Conservation (phyloP, 768 basidiomycete species). For the Hydnomerulius pinastri region DNA sequence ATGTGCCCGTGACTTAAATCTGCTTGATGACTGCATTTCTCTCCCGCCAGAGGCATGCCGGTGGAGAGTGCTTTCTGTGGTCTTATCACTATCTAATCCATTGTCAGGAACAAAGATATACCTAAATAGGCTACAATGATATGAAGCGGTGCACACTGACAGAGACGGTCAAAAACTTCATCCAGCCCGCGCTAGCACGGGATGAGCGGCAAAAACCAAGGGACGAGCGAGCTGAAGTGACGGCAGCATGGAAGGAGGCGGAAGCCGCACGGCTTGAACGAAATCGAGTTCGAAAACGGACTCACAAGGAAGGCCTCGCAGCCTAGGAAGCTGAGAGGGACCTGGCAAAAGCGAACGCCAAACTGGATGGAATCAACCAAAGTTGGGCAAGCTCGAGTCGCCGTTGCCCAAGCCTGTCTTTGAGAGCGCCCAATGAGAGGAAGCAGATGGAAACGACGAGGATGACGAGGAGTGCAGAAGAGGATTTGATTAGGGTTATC, state of each 20-base stretch:
- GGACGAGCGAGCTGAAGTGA: constrained; percentile 2
- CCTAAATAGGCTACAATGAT: background rate
- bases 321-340: constrained; percentile 20
- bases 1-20: background rate
- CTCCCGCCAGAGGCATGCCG: background rate
- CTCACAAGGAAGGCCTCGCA: constrained; percentile 8
- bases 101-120: background rate
- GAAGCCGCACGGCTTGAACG: constrained; percentile 11
- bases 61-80: background rate
- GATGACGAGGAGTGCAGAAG: too few species aligned
- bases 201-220: background rate
- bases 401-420: constrained; percentile 6
- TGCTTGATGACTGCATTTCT: background rate
- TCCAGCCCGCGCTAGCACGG: too few species aligned
- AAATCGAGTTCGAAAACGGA: constrained; percentile 9
- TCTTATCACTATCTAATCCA: background rate
- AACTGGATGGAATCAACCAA: constrained; percentile 21
- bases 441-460: too few species aligned
- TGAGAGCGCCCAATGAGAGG: background rate
- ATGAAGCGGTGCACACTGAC: too few species aligned
- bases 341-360: constrained; percentile 15
- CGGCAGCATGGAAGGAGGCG: constrained; percentile 18
- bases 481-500: too few species aligned
- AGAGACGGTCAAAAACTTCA: too few species aligned
- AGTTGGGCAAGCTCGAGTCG: constrained; percentile 6